phyloP scores from a whole-genome alignment of 1,284 basidiomycete genomes.

The Papiliotrema flavescens region DNA sequence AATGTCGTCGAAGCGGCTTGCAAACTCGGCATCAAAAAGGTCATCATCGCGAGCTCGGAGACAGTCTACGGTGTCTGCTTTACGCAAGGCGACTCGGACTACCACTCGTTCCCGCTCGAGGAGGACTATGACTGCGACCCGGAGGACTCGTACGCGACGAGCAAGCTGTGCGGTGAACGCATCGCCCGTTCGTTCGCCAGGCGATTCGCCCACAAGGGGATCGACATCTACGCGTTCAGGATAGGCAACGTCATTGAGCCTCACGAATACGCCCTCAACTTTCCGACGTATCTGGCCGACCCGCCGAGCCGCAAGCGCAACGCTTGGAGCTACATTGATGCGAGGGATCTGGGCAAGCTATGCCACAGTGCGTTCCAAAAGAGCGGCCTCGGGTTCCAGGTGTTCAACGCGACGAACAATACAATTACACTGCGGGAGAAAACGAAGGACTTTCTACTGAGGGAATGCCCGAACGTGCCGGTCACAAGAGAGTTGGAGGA shows the following conservation, averaged over 20 bases:
- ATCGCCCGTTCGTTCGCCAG: slow-evolving; percentile 33
- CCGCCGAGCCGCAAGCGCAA: slow-evolving; percentile 32
- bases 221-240: slow-evolving; percentile 38
- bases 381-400: slow-evolving; percentile 35
- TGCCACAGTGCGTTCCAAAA: slow-evolving; percentile 31
- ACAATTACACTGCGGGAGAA: slow-evolving; percentile 21
- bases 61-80: slow-evolving; percentile 40
- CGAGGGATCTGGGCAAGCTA: slow-evolving; percentile 37
- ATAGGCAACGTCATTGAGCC: slow-evolving; percentile 42
- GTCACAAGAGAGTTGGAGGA: slow-evolving; percentile 32
- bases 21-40: slow-evolving; percentile 38
- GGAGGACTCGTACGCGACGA: slow-evolving; percentile 32
- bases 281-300: slow-evolving; percentile 27
- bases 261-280: slow-evolving; percentile 34
- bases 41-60: slow-evolving; percentile 35
- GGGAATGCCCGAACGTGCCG: slow-evolving; percentile 21
- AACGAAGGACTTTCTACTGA: slow-evolving; percentile 24
- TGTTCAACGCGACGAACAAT: slow-evolving; percentile 41
- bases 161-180: slow-evolving; percentile 35
- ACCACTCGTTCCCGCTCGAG: slow-evolving; percentile 35
- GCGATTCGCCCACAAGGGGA: slow-evolving; percentile 15
- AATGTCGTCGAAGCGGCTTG: slow-evolving; percentile 40
- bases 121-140: slow-evolving; percentile 26
- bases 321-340: slow-evolving; percentile 43
- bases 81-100: slow-evolving; percentile 38